Conservation (phyloP, 805 yeast genomes). For the Peterozyma xylosa region DNA sequence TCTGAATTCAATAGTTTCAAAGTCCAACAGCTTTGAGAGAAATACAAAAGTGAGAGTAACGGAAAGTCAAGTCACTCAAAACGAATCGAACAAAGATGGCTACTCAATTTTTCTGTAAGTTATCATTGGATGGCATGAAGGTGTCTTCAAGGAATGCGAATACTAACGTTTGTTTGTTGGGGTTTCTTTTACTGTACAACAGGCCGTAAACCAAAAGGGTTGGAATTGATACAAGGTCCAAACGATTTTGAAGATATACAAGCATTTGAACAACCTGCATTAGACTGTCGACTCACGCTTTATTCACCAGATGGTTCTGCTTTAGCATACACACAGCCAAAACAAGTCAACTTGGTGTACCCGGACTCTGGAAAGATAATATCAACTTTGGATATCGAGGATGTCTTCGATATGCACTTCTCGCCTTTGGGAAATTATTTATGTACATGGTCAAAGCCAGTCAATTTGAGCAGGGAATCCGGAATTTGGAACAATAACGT, state of each 20-base stretch:
- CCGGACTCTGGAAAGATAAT: slow-evolving; percentile 43
- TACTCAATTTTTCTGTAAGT: slow-evolving; percentile 12
- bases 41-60: no score
- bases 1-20: no score
- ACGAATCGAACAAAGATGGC: neutral
- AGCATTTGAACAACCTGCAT: slow-evolving; percentile 21
- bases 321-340: slow-evolving; percentile 69
- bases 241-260: slow-evolving; percentile 27
- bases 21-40: no score
- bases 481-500: slow-evolving; percentile 79
- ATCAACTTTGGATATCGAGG: slow-evolving; percentile 45
- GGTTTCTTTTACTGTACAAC: neutral
- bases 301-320: slow-evolving; percentile 63
- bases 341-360: slow-evolving; percentile 47
- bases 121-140: no score
- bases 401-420: slow-evolving; percentile 75
- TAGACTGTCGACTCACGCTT: slow-evolving; percentile 53
- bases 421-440: slow-evolving; percentile 83
- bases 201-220: slow-evolving; percentile 52
- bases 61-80: no score
- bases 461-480: slow-evolving; percentile 49
- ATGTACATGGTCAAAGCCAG: slow-evolving; percentile 87
- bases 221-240: slow-evolving; percentile 43
- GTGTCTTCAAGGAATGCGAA: no score
- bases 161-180: no score